Base-by-base conservation (phyloP, 768 basidiomycete species). In the Cantharellus anzutake region DNA sequence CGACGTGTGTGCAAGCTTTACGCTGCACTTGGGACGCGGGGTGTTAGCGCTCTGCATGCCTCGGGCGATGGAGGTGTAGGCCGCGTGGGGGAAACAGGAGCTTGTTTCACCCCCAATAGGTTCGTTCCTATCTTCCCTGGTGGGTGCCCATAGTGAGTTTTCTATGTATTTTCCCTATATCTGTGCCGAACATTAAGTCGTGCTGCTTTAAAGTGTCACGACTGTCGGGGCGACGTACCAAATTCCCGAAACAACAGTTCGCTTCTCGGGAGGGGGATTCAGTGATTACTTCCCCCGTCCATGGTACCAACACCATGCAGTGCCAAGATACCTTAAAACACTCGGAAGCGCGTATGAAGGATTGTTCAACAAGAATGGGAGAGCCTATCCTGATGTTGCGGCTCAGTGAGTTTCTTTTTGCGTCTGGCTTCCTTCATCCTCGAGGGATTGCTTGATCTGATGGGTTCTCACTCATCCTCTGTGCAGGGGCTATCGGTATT, bases 121-220 rank as follows among this genome's bases (percentile, higher is more conserved):
- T 61, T 61, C 56, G 39, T 58, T 2, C 56, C 60, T 20, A 14
- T 58, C 57, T 61, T 61, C 52, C 60, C 60, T 7, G 56, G 56
- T 44, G 35, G 39, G 3, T 61, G 56, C 34, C 60, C 56, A 3
- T 61, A 57, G 20, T 29, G 20, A 29, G 20, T 29, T 29, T 29
- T 29, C 20, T 29, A 29, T 29, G 20, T 29, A 29, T 29, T 29
- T 29, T 29, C 20, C 20, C 20, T 29, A 29, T 29, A 29, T 29
- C 20, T 29, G 20, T 29, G 20, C 20, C 1, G 20, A 29, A 29
- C 20, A 29, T 29, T 29, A 29, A 29, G 20, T 29, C 20, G 20
- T 29, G 20, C 20, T 29, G 20, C 20, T 29, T 29, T 29, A 29
- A 29, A 29, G 20, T 41, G 60, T 61, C 39, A 61, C 60, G 1